These are phyloP conservation scores for Tripidium arundinaceum DNA, from an alignment of 202 grass and related monocot species.

Conservation along the genomic window DNA sequence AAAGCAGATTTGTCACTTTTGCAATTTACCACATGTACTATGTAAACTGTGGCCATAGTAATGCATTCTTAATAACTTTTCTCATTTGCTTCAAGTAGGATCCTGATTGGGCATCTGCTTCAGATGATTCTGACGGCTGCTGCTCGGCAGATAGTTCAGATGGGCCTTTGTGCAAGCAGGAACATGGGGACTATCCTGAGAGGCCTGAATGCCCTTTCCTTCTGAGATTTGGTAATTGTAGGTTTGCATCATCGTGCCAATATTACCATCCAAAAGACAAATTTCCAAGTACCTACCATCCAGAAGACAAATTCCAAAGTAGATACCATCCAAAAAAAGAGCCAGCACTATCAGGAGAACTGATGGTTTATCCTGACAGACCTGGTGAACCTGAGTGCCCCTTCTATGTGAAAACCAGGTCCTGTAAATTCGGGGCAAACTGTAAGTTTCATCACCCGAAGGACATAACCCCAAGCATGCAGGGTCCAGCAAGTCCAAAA, in stretches of 20 bases:
- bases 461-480: slow-evolving; percentile 3
- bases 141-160: slow-evolving; percentile 43
- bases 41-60: background rate
- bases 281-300: background rate
- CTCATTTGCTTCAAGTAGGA: slow-evolving; percentile 24
- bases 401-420: slow-evolving; percentile 50
- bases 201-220: slow-evolving; percentile 50
- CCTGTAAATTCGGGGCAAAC: slow-evolving; percentile 50
- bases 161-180: slow-evolving; percentile 44
- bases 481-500: slow-evolving; percentile 5
- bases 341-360: background rate
- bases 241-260: slow-evolving; percentile 33
- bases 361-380: slow-evolving; percentile 39
- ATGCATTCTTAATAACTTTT: slow-evolving; percentile 1
- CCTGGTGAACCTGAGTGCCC: slow-evolving; percentile 53
- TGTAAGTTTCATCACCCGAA: slow-evolving; percentile 66
- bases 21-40: background rate
- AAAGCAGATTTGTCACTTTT: background rate
- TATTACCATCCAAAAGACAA: slow-evolving; percentile 35
- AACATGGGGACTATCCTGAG: slow-evolving; percentile 33
- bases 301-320: background rate
- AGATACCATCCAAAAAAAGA: background rate
- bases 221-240: slow-evolving; percentile 39
- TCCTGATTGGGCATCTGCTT: slow-evolving; percentile 38
- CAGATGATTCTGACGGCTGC: slow-evolving; percentile 33